Conservation (phyloP, 2,329 filamentous ascomycete genomes). For the Diplocarpon rosae region DNA sequence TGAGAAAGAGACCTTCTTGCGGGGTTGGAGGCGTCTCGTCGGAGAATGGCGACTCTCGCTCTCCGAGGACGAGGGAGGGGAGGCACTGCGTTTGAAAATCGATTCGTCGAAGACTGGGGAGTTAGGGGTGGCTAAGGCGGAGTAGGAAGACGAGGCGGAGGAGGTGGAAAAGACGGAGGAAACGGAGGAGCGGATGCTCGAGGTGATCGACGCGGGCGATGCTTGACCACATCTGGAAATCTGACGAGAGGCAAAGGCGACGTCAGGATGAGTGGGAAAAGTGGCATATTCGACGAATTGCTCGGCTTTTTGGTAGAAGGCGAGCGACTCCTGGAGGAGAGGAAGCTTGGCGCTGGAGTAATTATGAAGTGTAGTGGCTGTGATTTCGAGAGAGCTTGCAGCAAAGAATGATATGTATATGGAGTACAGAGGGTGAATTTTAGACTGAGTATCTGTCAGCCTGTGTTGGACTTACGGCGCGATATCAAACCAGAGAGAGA, state of each 20-base stretch:
- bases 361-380: slow-evolving; percentile 18
- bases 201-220: slow-evolving; percentile 13
- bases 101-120: slow-evolving; percentile 7
- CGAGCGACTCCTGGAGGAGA: slow-evolving; percentile 22
- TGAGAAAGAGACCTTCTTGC: slow-evolving; percentile 24
- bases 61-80: slow-evolving; percentile 1
- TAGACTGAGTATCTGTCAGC: slow-evolving; percentile 12
- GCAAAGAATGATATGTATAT: slow-evolving; percentile 26
- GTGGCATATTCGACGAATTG: slow-evolving; percentile 17
- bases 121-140: slow-evolving; percentile 10
- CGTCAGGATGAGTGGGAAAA: slow-evolving; percentile 13
- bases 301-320: slow-evolving; percentile 20
- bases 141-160: slow-evolving; percentile 14
- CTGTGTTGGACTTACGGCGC: too few species aligned
- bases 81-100: slow-evolving; percentile 3
- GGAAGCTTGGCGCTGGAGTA: slow-evolving; percentile 20
- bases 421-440: slow-evolving; percentile 22
- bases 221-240: neutral
- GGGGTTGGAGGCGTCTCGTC: slow-evolving; percentile 6
- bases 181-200: slow-evolving; percentile 22
- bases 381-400: slow-evolving; percentile 23
- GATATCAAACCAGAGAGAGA: too few species aligned
- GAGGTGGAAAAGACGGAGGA: slow-evolving; percentile 22
- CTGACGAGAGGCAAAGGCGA: neutral
- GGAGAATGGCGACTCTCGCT: neutral